Percentiles rank a stretch among this genome's conserved stretches.
Evolutionary conservation across 2,329 filamentous ascomycete genomes (phyloP).

Genomic region (Monosporascus sp.): DNA sequence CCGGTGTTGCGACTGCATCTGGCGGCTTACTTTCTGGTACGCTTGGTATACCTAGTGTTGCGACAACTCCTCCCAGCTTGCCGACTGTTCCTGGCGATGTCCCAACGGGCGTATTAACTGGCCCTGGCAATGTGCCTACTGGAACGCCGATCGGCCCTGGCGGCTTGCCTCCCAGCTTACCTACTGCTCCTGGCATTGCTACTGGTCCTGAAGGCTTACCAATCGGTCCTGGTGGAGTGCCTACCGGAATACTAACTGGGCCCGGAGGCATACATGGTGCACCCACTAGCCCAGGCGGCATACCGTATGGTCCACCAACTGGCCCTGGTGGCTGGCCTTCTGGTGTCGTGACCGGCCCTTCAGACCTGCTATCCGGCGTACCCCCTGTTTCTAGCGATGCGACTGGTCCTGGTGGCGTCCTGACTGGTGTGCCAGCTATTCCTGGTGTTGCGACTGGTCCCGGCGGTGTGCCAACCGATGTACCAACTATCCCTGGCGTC

Average conservation of each 20-base stretch:
- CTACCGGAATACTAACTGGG: not conserved
- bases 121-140: not conserved
- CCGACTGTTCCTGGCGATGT: not conserved
- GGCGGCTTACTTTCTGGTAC: not conserved
- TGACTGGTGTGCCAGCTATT: not conserved
- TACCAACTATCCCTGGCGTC: not conserved
- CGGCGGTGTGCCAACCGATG: not conserved
- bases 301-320: not conserved
- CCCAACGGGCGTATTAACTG: not conserved
- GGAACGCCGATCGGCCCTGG: not conserved
- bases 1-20: not conserved
- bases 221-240: not conserved
- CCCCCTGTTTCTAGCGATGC: not conserved
- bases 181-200: not conserved
- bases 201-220: not conserved
- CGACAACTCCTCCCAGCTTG: not conserved
- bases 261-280: no score
- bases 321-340: not conserved
- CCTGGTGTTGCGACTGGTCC: not conserved
- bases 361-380: not conserved
- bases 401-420: not conserved
- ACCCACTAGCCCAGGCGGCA: no score
- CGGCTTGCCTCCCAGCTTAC: not conserved
- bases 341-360: not conserved
- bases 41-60: not conserved